These are phyloP conservation scores for Lactarius vividus DNA, from an alignment of 768 basidiomycete genomes.

Conservation along the genomic window DNA sequence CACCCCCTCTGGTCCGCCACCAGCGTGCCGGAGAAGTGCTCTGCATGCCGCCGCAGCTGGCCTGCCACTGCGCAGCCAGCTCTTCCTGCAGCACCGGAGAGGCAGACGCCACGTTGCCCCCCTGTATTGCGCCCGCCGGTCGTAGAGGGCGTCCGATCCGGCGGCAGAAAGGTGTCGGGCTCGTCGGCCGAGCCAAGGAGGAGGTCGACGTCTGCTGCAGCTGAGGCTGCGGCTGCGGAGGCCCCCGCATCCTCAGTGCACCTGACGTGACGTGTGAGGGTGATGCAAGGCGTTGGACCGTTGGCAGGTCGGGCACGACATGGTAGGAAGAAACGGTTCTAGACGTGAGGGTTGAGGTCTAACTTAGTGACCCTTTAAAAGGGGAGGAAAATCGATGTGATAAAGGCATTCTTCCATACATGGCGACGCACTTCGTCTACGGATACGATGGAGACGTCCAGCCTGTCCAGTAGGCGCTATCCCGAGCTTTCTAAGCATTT, in stretches of 20 bases:
- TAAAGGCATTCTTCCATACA: too few species aligned
- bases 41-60: too few species aligned
- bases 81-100: constrained; percentile 46
- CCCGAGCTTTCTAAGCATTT: too few species aligned
- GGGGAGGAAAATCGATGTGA: background rate
- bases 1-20: too few species aligned
- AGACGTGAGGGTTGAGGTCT: constrained; percentile 38
- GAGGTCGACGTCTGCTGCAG: constrained; percentile 9
- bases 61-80: background rate
- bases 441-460: too few species aligned
- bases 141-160: constrained; percentile 26
- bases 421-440: too few species aligned
- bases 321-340: too few species aligned
- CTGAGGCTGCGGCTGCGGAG: background rate
- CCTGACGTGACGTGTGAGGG: constrained; percentile 30
- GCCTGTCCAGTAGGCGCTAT: too few species aligned
- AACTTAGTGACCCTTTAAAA: constrained; percentile 45
- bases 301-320: background rate
- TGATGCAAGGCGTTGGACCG: constrained; percentile 8
- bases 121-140: background rate
- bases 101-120: constrained; percentile 31
- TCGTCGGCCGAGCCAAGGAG: constrained; percentile 10
- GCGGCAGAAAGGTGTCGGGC: constrained; percentile 34
- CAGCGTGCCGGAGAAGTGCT: too few species aligned
- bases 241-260: background rate